Base-by-base conservation (phyloP, 2,329 filamentous ascomycete species). In the Cladophialophora immunda region DNA sequence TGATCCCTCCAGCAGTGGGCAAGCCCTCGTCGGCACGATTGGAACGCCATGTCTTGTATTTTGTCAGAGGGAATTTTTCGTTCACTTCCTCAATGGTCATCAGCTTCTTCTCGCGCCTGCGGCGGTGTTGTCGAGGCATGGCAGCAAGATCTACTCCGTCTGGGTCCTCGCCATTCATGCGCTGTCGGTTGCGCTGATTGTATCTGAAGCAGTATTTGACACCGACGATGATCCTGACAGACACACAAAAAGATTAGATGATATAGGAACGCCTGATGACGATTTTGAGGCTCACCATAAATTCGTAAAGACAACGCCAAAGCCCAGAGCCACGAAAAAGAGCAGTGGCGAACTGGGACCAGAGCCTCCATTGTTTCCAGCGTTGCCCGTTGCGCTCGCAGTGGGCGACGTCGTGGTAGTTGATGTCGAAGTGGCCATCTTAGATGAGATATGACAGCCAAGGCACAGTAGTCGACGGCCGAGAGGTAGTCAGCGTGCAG, bases 61-160 rank as follows among this genome's bases (percentile, higher is more conserved):
- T 98, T 73, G 89, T 90, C 81, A 97, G 88, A 0, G 95, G 94
- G 75, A 99, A 99, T 73, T 96, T 92, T 73, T 96, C 93, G 77
- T 99, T 98, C 70, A 99, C 95, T 80, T 99, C 95, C 69, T 99
- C 95, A 89, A 98, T 97, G 1, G 92, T 92, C 95, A 99, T 98
- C 73, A 99, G 81, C 79, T 97, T 99, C 88, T 99, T 99, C 80
- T 99, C 95, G 67, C 94, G 89, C 71, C 94, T 88, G 75, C 94
- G 87, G 65, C 95, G 88, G 78, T 95, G 94, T 58, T 93, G 90
- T 67, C 93, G 83, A 65, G 93, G 92, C 86, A 98, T 93, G 65
- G 90, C 87, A 66, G 94, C 87, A 71, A 99, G 83, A 69, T 93
- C 93, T 75, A 99, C 96, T 17, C 91, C 92, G 70, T 97, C 94